Conservation (phyloP, 2,329 filamentous ascomycete genomes). For the Cladosporium phlei region DNA sequence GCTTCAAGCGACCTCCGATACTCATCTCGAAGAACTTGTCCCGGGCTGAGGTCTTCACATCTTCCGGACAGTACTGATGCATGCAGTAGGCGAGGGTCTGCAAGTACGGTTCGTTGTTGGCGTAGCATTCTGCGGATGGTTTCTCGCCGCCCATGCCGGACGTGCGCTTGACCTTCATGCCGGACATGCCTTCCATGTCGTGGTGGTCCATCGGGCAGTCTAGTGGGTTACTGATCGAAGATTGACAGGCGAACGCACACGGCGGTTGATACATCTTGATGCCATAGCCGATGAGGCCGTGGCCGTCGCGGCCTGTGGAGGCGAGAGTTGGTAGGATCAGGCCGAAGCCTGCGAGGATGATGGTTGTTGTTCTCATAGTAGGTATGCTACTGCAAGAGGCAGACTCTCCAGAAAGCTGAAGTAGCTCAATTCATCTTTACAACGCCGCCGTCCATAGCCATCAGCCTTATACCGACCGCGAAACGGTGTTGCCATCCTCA, state of each 20-base stretch:
- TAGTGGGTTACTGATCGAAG: conserved; percentile 16
- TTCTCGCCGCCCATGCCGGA: conserved; percentile 5
- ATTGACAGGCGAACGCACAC: conserved; percentile 23
- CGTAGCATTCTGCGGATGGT: conserved; percentile 27
- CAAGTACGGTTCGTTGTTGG: conserved; percentile 25
- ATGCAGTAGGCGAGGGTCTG: conserved; percentile 31
- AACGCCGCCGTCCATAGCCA: neutral
- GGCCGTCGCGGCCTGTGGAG: conserved; percentile 1
- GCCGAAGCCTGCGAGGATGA: neutral
- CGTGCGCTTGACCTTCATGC: conserved; percentile 15
- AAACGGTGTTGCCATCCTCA: neutral
- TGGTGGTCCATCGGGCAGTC: conserved; percentile 15
- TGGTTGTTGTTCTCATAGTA: neutral
- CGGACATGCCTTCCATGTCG: conserved; percentile 14
- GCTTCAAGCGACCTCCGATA: conserved; percentile 15
- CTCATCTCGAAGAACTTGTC: conserved; percentile 29
- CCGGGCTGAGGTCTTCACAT: conserved; percentile 22
- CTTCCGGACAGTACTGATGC: conserved; percentile 20
- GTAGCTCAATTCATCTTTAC: neutral
- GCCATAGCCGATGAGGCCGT: conserved; percentile 22
- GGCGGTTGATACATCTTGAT: conserved; percentile 23
- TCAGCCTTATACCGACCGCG: neutral
- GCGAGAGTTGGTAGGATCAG: neutral
- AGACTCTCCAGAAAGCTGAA: too few relatives aligned
- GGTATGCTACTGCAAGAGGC: too few relatives aligned